phyloP scores from a whole-genome alignment of 2,329 filamentous ascomycete genomes.

The Cladobotryum mycophilum region DNA sequence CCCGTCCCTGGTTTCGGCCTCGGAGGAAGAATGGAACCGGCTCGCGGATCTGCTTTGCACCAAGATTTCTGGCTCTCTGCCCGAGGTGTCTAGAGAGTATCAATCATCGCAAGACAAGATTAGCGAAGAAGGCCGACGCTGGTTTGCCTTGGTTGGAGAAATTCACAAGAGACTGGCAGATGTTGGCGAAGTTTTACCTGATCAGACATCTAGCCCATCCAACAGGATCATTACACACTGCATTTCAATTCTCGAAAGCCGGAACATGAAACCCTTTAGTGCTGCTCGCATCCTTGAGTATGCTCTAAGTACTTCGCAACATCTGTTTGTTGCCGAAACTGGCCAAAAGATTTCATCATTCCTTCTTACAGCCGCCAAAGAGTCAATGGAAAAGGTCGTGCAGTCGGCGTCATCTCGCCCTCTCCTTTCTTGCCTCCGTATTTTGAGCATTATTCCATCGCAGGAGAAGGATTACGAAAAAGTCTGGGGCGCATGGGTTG shows the following conservation, averaged over 20 bases:
- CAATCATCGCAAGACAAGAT: constrained; percentile 64
- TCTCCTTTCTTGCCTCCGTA: constrained; percentile 59
- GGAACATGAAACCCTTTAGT: constrained; percentile 53
- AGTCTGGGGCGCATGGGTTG: constrained; percentile 41
- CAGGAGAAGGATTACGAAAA: constrained; percentile 31
- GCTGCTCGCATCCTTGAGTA: constrained; percentile 42
- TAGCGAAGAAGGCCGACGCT: constrained; percentile 59
- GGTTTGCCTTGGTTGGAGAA: constrained; percentile 53
- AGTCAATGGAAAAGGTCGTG: constrained; percentile 53
- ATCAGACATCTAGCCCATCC: constrained; percentile 27
- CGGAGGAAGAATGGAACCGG: constrained; percentile 55
- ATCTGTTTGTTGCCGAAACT: constrained; percentile 33
- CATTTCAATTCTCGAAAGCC: constrained; percentile 38
- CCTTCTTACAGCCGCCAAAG: constrained; percentile 44
- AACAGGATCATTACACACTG: constrained; percentile 26
- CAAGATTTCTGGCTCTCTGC: constrained; percentile 66
- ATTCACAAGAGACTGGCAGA: constrained; percentile 32
- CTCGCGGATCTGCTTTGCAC: constrained; percentile 57
- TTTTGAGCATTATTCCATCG: constrained; percentile 40
- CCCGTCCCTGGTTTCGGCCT: constrained; percentile 38
- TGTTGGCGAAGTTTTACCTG: constrained; percentile 15
- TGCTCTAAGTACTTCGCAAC: constrained; percentile 31
- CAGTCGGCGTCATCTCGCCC: constrained; percentile 62
- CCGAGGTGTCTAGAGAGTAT: constrained; percentile 75
- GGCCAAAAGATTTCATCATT: constrained; percentile 34